These are phyloP conservation scores for Phalaenopsis aphrodite DNA, from an alignment of 106 monocot genomes.

Conservation along the genomic window DNA sequence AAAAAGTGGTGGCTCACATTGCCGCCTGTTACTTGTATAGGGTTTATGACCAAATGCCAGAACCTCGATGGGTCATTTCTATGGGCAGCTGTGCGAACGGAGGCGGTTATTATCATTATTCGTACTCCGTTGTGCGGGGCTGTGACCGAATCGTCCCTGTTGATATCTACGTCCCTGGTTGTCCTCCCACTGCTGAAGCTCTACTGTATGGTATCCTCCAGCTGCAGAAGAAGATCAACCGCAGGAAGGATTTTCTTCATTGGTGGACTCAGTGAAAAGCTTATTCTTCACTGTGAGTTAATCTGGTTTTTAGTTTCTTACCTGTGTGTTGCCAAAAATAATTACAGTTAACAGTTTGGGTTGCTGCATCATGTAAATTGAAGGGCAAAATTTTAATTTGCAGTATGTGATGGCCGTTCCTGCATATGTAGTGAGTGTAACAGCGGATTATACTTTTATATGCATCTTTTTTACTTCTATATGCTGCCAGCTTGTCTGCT, in stretches of 20 bases:
- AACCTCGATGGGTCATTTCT: slow-evolving; percentile 97
- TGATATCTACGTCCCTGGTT: slow-evolving; percentile 96
- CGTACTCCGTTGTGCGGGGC: slow-evolving; percentile 97
- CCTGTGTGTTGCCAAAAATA: background rate
- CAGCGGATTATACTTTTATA: background rate
- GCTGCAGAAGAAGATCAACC: slow-evolving; percentile 98
- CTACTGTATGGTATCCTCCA: slow-evolving; percentile 91
- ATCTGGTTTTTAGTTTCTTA: background rate
- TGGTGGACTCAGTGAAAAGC: slow-evolving; percentile 76
- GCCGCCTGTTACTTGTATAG: slow-evolving; percentile 12
- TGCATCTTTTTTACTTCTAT: background rate
- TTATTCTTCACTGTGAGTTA: background rate
- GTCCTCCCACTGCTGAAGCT: slow-evolving; percentile 96
- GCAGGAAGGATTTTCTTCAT: slow-evolving; percentile 84
- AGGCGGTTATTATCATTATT: slow-evolving; percentile 97
- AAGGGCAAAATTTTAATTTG: background rate
- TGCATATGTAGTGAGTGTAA: background rate
- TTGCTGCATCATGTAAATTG: background rate
- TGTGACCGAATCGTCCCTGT: slow-evolving; percentile 98
- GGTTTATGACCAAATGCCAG: slow-evolving; percentile 99
- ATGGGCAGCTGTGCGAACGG: slow-evolving; percentile 99
- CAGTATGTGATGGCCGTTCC: background rate
- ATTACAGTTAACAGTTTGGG: background rate
- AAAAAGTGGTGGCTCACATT: background rate
- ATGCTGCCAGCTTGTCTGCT: background rate